Base-by-base conservation (phyloP, 331 rosid genomes). In the Acacia pycnantha region DNA sequence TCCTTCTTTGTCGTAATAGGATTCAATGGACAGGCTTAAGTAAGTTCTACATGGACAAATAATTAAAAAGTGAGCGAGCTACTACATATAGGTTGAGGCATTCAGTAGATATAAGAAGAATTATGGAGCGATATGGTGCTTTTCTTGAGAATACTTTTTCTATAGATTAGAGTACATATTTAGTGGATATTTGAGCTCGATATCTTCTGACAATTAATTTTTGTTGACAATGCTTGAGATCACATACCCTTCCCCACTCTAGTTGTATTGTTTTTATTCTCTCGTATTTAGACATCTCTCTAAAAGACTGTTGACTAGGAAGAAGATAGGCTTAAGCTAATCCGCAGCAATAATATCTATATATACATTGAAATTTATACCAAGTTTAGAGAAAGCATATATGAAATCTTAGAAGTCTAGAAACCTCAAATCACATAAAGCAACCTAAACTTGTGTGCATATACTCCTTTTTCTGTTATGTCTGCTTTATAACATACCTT, bases 371-470 rank as follows among this genome's bases (percentile, higher is more conserved):
- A 70, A 70, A 31, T 19, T 10, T 46, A 81, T 71, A 58, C 59
- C 41, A 54, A 24, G 37, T n/a, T 46, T 18, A 46, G 61, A 46
- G 50, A 22, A 66, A 71, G 18, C 69, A 68, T 74, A 73, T 61
- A 10, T 29, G 72, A 69, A 68, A 74, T 69, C 22, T 16, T 62
- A 33, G 48, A 27, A 59, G 73, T 66, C 43, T 72, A 51, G 62
- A 72, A 77, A 48, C 48, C 35, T 37, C 26, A 71, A 8, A 53
- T n/a, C n/a, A 58, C 68, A 79, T 19, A 46, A 46, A 4, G 41
- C 56, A 69, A 70, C 44, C 61, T 53, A 44, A 78, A 27, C 44
- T 56, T n/a, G 44, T n/a, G 68, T 31, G 33, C 64, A 87, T 41
- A 73, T 66, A 54, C 53, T 43, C 73, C 64, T 74, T 59, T 61